Base-by-base conservation (phyloP, 371 early-diverging fungal genomes). In the Mortierella sp. region DNA sequence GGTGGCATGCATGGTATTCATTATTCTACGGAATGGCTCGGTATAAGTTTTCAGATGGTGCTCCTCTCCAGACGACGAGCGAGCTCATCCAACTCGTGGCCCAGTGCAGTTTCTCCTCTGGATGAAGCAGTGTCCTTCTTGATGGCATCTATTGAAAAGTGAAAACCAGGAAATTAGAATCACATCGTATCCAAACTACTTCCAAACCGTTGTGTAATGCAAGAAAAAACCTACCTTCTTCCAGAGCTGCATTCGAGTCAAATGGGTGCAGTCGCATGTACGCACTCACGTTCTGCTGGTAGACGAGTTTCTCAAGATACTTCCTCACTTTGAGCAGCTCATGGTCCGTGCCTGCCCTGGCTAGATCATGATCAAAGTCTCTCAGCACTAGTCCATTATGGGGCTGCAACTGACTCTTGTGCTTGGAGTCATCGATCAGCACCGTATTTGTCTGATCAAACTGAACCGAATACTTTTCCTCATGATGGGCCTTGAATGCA, bases 381-480 rank as follows among this genome's bases (percentile, higher is more conserved):
- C 60, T 51, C 24, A 87, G 52, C 56, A 85, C 86, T 34, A 92
- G 53, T 3, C 84, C 82, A 57, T 91, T 92, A 41, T 84, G 82
- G 12, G 86, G 89, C 52, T 93, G 92, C 51, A 87, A 48, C 4
- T 79, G 80, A 0, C 86, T 78, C 72, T 93, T 93, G 46, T 70
- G 64, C 3, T 78, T 72, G 8, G 91, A 89, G 78, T 93, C 93
- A 49, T 93, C 93, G 9, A 93, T 62, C 26, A 93, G 53, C 2
- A 92, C 72, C 0, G 89, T 92, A 56, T 91, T 92, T 5, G 86
- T 85, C 24, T 86, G 81, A 64, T 87, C 82, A 68, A 82, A 92
- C 28, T 79, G 54, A 15, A 78, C 70, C 3, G 30, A 53, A 19
- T 76, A 64, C 17, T 68, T 62, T n/a, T 47, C 50, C n/a, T n/a